These are phyloP conservation scores for Allomyces macrogynus DNA, from an alignment of 192 early-diverging fungal species.

Conservation along the genomic window DNA sequence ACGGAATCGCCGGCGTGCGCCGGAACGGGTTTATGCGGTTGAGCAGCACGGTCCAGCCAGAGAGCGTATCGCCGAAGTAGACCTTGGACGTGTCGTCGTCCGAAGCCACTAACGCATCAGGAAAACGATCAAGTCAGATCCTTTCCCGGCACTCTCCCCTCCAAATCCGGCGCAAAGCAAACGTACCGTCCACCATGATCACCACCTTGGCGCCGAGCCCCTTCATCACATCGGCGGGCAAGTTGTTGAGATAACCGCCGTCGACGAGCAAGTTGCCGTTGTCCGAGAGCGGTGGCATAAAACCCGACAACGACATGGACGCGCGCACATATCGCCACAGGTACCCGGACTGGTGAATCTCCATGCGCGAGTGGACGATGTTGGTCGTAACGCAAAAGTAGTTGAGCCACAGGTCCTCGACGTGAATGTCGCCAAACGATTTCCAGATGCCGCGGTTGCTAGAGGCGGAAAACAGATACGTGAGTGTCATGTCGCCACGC, in stretches of 20 bases:
- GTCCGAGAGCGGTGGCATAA: conserved; percentile 87
- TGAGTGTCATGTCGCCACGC: background rate
- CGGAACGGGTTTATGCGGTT: conserved; percentile 62
- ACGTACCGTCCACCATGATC: conserved; percentile 4
- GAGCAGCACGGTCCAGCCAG: conserved; percentile 77
- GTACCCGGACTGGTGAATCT: conserved; percentile 76
- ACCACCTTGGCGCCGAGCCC: conserved; percentile 2
- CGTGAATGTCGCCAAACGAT: conserved; percentile 72
- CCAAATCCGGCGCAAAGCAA: no score
- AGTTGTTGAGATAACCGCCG: conserved; percentile 94
- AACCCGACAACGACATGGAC: conserved; percentile 92
- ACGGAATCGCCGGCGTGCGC: conserved; percentile 51
- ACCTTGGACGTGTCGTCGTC: conserved; percentile 88
- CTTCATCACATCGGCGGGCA: conserved; percentile 64
- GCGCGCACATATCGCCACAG: conserved; percentile 95
- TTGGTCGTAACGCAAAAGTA: conserved; percentile 92
- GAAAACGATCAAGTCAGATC: no score
- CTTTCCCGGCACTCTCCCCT: no score
- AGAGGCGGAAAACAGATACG: conserved; percentile 1
- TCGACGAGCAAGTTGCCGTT: conserved; percentile 95
- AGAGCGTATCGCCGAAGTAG: conserved; percentile 71
- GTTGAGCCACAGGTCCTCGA: conserved; percentile 95
- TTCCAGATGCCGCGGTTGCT: conserved; percentile 91
- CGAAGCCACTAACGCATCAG: conserved; percentile 48
- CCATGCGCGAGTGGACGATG: conserved; percentile 85